Evolutionary conservation across 2,329 filamentous ascomycete genomes (phyloP), one percentile per base, ranked within the genome.

Genomic region (Aspergillus flavus): DNA sequence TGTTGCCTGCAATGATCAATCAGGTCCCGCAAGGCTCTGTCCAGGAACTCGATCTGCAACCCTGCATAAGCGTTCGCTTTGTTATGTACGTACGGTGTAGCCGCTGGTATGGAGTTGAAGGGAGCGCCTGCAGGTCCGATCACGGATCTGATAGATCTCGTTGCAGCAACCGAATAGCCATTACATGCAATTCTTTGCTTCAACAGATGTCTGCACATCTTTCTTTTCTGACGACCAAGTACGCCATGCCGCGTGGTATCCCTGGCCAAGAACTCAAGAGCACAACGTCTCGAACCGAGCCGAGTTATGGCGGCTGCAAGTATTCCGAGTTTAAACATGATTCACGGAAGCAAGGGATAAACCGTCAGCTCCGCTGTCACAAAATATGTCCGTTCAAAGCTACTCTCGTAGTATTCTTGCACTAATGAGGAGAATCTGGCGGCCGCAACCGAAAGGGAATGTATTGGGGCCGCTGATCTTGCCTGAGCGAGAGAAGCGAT

Each of bases 211-310:
- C 16, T n/a, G 14, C 30, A 45, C 26, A 14, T 19, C 21, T 32
- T 52, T 26, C 19, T 16, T 39, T 48, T 6, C 32, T 32, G 21
- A 9, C 16, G 39, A 57, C 56, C 56, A 64, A 62, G 57, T 59
- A 63, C 56, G 41, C 56, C 52, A 53, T 58, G 50, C 61, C 65
- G 65, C 59, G 41, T 65, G 63, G 59, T 41, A 54, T n/a, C 48
- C 43, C 50, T 58, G 43, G 52, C 32, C 32, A 36, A 23, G 23
- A 39, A 16, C 41, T 60, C 61, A 53, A 57, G 58, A 48, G 43
- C 57, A 63, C 56, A 43, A 59, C 59, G 58, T 66, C 57, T 65
- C 55, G 63, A 68, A 64, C 66, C 63, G 56, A 65, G 43, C 58
- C 58, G 61, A 62, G 57, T 45, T 50, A 64, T 63, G 60, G 46